Evolutionary conservation across 2,329 filamentous ascomycete genomes (phyloP), one percentile per base, ranked within the genome.

Genomic region (Trichoderma atrobrunneum): DNA sequence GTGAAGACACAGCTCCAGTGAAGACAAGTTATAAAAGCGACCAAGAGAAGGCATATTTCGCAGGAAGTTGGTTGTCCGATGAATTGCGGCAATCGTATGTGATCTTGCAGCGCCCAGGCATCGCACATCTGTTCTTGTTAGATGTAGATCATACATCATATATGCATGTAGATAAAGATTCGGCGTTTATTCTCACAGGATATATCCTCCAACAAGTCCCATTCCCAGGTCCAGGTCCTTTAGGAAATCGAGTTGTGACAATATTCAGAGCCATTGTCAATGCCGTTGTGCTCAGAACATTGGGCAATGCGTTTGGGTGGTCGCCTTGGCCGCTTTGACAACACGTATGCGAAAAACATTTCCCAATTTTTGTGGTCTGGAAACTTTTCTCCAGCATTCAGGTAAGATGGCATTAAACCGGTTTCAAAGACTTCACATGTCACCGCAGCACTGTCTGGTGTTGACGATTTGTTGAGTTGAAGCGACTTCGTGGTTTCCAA

Each of bases 1-100:
- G n/a, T 43, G 14, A 65, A 34, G 0, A 71, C 16, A 10, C 48
- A 60, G 51, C 69, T 65, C 69, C 69, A 71, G n/a, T 71, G 69
- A 7, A 65, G 1, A 14, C 60, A 71, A 10, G 61, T 71, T 18
- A 56, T 7, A 7, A 60, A 1, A n/a, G 69, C 51, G 5, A 65
- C 18, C 6, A 60, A n/a, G 0, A 65, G n/a, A 10, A 71, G 34
- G 10, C 61, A 56, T 6, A 24, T 21, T n/a, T 60, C 69, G 21
- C 32, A 51, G 12, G 8, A 18, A 21, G 12, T 24, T 2, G n/a
- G n/a, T 1, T 18, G 28, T 43, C 7, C 21, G 21, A 21, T 28
- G 18, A 21, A 65, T 4, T 28, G n/a, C 2, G 24, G 36, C 6
- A 71, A 21, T 18, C 7, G 26, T 32, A n/a, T 5, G 54, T 30